Conservation (phyloP, 805 yeast genomes). For the Myxozyma kluyveri region DNA sequence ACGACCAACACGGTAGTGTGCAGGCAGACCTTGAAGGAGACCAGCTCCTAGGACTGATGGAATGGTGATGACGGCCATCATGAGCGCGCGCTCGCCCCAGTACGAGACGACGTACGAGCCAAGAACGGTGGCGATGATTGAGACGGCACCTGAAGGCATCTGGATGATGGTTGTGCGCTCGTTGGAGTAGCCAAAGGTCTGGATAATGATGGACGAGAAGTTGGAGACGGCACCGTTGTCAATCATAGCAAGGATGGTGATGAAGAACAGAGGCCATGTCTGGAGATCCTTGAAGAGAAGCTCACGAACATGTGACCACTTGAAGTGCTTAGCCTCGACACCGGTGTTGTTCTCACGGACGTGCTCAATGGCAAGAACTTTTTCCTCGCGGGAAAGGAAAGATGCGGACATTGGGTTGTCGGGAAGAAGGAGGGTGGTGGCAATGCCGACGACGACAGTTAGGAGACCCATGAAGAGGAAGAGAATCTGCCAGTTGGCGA, state of each 20-base stretch:
- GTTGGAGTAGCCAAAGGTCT: constrained; percentile 42
- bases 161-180: constrained; percentile 45
- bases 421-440: constrained; percentile 49
- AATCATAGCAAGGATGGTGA: constrained; percentile 44
- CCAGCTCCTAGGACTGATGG: constrained; percentile 19
- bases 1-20: constrained; percentile 6
- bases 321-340: constrained; percentile 55
- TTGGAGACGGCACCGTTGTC: constrained; percentile 58
- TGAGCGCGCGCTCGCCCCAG: constrained; percentile 10
- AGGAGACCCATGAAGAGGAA: constrained; percentile 52
- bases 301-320: constrained; percentile 53
- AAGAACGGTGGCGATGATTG: constrained; percentile 44
- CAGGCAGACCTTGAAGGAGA: constrained; percentile 14
- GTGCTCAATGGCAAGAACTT: constrained; percentile 49
- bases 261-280: constrained; percentile 48
- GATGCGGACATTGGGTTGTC: constrained; percentile 48
- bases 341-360: constrained; percentile 58
- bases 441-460: constrained; percentile 52
- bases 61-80: constrained; percentile 11
- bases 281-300: constrained; percentile 48
- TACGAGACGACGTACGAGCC: constrained; percentile 41
- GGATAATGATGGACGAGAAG: constrained; percentile 48
- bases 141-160: constrained; percentile 50
- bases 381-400: constrained; percentile 46
- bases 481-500: constrained; percentile 50